These are phyloP conservation scores for Vigna mungo DNA, from an alignment of 306 rosid genomes.

Conservation along the genomic window DNA sequence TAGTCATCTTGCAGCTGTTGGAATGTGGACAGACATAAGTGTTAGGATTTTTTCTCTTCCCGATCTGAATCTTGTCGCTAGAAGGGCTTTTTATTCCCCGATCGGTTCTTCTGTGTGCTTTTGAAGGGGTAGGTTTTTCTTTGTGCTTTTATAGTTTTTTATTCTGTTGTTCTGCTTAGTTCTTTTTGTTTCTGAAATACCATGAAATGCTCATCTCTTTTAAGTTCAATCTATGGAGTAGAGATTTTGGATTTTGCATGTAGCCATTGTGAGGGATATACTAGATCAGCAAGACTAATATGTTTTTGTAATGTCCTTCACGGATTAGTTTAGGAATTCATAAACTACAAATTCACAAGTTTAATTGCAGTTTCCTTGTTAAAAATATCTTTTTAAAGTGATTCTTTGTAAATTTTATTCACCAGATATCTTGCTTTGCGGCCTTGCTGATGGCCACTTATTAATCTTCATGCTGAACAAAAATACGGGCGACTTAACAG, in stretches of 20 bases:
- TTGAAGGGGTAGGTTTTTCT: slow-evolving; percentile 87
- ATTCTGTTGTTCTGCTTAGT: neutral
- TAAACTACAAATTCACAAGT: slow-evolving; percentile 5
- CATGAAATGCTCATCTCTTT: slow-evolving; percentile 5
- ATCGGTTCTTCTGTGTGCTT: slow-evolving; percentile 94
- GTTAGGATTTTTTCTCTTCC: slow-evolving; percentile 90
- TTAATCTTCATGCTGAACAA: slow-evolving; percentile 84
- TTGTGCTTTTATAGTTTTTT: neutral
- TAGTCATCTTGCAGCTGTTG: slow-evolving; percentile 94
- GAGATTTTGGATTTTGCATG: slow-evolving; percentile 6
- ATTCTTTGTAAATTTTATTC: slow-evolving; percentile 26
- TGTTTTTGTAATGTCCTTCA: neutral
- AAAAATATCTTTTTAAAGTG: neutral
- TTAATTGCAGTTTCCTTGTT: slow-evolving; percentile 14
- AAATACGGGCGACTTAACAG: slow-evolving; percentile 81
- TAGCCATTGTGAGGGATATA: slow-evolving; percentile 2
- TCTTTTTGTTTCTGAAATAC: slow-evolving; percentile 18
- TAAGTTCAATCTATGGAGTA: neutral
- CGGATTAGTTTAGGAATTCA: slow-evolving; percentile 5
- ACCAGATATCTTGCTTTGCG: slow-evolving; percentile 94
- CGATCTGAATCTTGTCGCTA: slow-evolving; percentile 79
- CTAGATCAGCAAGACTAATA: neutral
- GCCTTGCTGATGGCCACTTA: slow-evolving; percentile 98
- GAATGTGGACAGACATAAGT: slow-evolving; percentile 99
- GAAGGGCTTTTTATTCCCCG: slow-evolving; percentile 88